These are phyloP conservation scores for Zygoascus sp. DNA, from an alignment of 1,139 yeast species.

Conservation along the genomic window DNA sequence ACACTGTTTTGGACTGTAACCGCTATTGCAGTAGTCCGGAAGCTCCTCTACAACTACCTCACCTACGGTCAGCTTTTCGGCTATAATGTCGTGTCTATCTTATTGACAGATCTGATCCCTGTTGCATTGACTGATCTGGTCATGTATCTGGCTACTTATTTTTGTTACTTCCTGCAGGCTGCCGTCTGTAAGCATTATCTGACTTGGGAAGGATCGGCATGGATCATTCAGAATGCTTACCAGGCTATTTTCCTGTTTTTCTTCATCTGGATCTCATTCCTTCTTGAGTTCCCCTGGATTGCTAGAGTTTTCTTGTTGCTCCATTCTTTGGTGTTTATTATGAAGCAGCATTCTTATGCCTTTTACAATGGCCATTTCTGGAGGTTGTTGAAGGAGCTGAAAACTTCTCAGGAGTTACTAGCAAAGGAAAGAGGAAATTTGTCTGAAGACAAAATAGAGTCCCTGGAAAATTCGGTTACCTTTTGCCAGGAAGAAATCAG, in stretches of 20 bases:
- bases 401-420: slow-evolving; percentile 39
- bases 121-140: slow-evolving; percentile 64
- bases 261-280: slow-evolving; percentile 51
- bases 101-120: slow-evolving; percentile 53
- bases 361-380: slow-evolving; percentile 87
- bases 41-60: slow-evolving; percentile 30
- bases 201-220: slow-evolving; percentile 59
- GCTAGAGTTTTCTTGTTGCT: slow-evolving; percentile 76
- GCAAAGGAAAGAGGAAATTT: slow-evolving; percentile 11
- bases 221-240: slow-evolving; percentile 53
- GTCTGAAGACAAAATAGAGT: slow-evolving; percentile 8
- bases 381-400: slow-evolving; percentile 55
- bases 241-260: slow-evolving; percentile 47
- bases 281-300: slow-evolving; percentile 68
- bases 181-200: slow-evolving; percentile 43
- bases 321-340: slow-evolving; percentile 78
- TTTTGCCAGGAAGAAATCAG: slow-evolving; percentile 31
- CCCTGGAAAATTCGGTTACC: slow-evolving; percentile 15
- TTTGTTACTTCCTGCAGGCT: slow-evolving; percentile 52
- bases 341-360: slow-evolving; percentile 91
- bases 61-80: slow-evolving; percentile 35
- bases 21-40: slow-evolving; percentile 29
- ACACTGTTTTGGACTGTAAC: slow-evolving; percentile 37
- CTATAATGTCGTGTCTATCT: slow-evolving; percentile 48
- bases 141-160: slow-evolving; percentile 64